Evolutionary conservation across 176 grass and related monocot species (phyloP).

Genomic region (Dendrocalamus sinicus): DNA sequence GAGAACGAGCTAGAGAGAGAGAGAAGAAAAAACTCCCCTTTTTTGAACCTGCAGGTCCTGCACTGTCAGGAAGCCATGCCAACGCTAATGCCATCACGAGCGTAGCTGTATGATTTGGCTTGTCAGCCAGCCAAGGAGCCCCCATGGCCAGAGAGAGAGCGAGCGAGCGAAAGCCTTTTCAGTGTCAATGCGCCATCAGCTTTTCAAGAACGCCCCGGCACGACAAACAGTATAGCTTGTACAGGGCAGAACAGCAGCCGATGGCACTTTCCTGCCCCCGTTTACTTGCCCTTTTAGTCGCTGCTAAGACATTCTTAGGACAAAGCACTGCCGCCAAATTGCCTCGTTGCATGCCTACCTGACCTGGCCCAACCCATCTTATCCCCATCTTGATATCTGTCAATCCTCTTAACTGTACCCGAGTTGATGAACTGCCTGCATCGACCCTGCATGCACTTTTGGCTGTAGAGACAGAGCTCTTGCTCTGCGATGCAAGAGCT

Average conservation of each 20-base stretch:
- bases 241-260: not conserved
- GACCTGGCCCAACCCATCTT: constrained; percentile 19
- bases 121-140: constrained; percentile 52
- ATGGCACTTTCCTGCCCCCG: constrained; percentile 7
- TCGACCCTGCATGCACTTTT: constrained; percentile 4
- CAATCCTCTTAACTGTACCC: constrained; percentile 2
- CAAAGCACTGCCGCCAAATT: constrained; percentile 44
- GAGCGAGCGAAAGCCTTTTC: constrained; percentile 49
- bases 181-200: constrained; percentile 54
- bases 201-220: constrained; percentile 45
- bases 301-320: constrained; percentile 30
- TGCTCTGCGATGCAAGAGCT: not conserved
- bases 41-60: constrained; percentile 35
- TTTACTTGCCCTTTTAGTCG: constrained; percentile 13
- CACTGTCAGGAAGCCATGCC: constrained; percentile 55
- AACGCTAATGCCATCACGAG: constrained; percentile 62
- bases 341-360: constrained; percentile 1
- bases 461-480: not conserved
- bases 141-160: not conserved
- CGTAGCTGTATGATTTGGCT: constrained; percentile 60
- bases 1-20: not conserved
- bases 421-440: constrained; percentile 2
- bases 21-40: not conserved
- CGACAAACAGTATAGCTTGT: constrained; percentile 36
- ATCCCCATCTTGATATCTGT: not conserved